phyloP scores from a whole-genome alignment of 2,329 filamentous ascomycete genomes.

The Calonectria henricotiae region DNA sequence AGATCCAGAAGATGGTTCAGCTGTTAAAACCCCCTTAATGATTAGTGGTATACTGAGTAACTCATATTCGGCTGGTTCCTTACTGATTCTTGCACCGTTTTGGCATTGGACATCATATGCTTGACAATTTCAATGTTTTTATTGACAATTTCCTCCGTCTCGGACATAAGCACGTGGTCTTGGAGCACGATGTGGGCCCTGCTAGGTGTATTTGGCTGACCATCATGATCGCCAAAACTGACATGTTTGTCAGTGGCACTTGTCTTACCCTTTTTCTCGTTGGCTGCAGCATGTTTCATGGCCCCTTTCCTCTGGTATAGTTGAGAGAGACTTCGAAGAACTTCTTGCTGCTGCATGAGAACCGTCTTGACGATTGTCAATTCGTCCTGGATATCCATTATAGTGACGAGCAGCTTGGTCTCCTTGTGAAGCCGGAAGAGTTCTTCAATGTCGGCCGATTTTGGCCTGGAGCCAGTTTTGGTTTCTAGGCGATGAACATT shows the following conservation, averaged over 20 bases:
- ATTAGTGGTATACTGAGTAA: neutral
- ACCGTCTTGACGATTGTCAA: conserved; percentile 6
- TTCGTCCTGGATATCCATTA: conserved; percentile 12
- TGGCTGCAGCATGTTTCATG: neutral
- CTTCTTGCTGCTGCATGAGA: conserved; percentile 11
- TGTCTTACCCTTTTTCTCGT: neutral
- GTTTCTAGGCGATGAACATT: conserved; percentile 8
- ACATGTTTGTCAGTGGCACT: neutral
- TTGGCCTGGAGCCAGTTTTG: neutral
- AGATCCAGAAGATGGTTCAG: conserved; percentile 5
- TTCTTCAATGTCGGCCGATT: conserved; percentile 3
- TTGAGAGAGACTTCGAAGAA: conserved; percentile 2
- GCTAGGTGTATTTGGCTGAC: neutral
- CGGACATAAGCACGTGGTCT: neutral
- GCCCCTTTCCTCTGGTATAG: neutral
- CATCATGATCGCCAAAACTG: neutral
- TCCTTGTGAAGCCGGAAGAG: conserved; percentile 4
- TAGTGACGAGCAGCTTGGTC: conserved; percentile 2
- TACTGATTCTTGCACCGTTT: conserved; percentile 1
- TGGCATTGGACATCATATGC: conserved; percentile 6
- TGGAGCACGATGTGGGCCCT: neutral
- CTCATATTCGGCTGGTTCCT: neutral
- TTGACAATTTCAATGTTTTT: conserved; percentile 1
- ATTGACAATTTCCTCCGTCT: neutral
- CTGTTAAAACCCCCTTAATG: neutral